phyloP scores from a whole-genome alignment of 2,329 filamentous ascomycete genomes.

The Tolypocladium capitatum region DNA sequence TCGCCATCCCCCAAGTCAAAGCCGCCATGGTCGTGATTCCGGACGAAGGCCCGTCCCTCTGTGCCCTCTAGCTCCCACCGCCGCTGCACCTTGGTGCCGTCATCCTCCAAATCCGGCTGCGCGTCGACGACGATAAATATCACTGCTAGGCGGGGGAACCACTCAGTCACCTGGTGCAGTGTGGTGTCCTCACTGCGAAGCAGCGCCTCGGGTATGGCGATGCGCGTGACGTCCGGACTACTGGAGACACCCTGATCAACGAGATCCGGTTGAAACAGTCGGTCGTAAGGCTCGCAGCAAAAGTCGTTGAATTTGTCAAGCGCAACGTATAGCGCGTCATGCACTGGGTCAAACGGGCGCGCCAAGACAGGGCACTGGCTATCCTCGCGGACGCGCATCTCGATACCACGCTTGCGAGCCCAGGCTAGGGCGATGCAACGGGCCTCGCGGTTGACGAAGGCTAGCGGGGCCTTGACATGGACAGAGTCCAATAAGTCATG shows the following conservation, averaged over 20 bases:
- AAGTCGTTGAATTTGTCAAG: conserved; percentile 8
- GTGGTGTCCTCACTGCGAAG: not conserved
- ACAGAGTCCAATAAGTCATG: conserved; percentile 1
- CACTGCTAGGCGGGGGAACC: not conserved
- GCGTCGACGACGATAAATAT: not conserved
- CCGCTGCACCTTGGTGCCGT: conserved; percentile 2
- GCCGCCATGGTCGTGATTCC: not conserved
- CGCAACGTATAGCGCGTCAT: conserved; percentile 5
- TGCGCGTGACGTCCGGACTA: conserved; percentile 3
- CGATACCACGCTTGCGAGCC: conserved; percentile 3
- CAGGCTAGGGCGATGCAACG: conserved; percentile 8
- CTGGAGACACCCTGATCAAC: conserved; percentile 1
- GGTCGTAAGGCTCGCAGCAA: not conserved
- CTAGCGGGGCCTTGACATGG: conserved; percentile 6
- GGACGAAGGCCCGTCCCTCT: not conserved
- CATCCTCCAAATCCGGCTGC: not conserved
- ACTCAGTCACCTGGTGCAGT: conserved; percentile 5
- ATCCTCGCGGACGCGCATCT: not conserved
- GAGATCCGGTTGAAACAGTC: not conserved
- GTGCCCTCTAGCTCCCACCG: conserved; percentile 3
- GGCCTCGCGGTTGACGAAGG: conserved; percentile 10
- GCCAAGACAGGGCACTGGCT: not conserved
- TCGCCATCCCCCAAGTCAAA: not conserved
- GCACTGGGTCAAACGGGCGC: conserved; percentile 1
- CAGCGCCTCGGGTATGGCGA: conserved; percentile 10